Conservation (phyloP, 1,139 yeast species). For the Taphrina communis region DNA sequence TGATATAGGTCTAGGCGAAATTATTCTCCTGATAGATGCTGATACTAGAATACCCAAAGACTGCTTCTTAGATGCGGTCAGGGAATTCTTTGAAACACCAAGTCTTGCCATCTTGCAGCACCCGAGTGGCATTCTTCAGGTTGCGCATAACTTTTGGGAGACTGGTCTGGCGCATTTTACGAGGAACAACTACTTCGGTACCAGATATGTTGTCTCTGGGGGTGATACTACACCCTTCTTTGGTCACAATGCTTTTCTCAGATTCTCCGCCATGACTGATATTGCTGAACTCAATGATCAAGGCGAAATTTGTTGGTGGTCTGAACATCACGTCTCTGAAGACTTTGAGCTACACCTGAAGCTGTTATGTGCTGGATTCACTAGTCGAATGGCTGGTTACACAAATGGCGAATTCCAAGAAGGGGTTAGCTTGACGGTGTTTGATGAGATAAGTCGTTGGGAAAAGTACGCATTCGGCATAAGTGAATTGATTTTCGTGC, state of each 20-base stretch:
- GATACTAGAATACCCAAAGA: conserved; percentile 45
- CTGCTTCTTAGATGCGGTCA: conserved; percentile 46
- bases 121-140: conserved; percentile 44
- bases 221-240: conserved; percentile 45
- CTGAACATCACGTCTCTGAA: conserved; percentile 45
- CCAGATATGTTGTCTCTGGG: conserved; percentile 44
- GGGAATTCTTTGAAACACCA: conserved; percentile 44
- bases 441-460: conserved; percentile 45
- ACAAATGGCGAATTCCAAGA: conserved; percentile 42
- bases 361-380: conserved; percentile 42
- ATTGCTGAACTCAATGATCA: conserved; percentile 42
- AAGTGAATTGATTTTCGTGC: conserved; percentile 43
- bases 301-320: conserved; percentile 43
- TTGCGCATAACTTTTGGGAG: conserved; percentile 44
- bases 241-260: conserved; percentile 45
- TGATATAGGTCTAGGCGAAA: conserved; percentile 44
- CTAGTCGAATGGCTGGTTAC: conserved; percentile 42
- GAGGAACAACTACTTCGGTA: conserved; percentile 44
- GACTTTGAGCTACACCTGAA: conserved; percentile 45
- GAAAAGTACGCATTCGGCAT: conserved; percentile 45
- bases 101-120: conserved; percentile 45
- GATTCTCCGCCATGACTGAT: conserved; percentile 44
- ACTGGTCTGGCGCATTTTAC: conserved; percentile 45
- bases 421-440: conserved; percentile 45
- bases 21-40: conserved; percentile 44